Evolutionary conservation across 257 asterid genomes (phyloP).

Genomic region (Forsythia viridissima): DNA sequence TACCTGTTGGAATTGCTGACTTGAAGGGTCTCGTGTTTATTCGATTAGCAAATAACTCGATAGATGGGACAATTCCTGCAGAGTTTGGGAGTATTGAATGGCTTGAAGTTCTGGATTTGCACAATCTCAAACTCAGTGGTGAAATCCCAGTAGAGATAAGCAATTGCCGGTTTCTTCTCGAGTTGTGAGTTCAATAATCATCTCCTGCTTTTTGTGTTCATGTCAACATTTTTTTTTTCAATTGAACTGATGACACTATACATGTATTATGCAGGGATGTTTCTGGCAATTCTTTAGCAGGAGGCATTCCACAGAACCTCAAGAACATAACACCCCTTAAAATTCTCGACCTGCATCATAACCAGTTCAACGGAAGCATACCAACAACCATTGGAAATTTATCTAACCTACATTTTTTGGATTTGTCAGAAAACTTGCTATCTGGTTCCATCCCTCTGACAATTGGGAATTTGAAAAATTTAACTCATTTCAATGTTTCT

Average conservation of each 20-base stretch:
- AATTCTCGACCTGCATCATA: slow-evolving; percentile 71
- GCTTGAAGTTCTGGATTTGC: slow-evolving; percentile 86
- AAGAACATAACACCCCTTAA: slow-evolving; percentile 65
- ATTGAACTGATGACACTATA: slow-evolving; percentile 14
- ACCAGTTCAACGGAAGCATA: slow-evolving; percentile 65
- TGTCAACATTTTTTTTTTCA: slow-evolving; percentile 6
- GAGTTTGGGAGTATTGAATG: slow-evolving; percentile 70
- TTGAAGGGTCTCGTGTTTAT: slow-evolving; percentile 56
- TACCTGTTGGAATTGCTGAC: slow-evolving; percentile 63
- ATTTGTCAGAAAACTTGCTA: slow-evolving; percentile 63
- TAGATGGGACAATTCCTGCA: slow-evolving; percentile 65
- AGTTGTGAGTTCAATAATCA: slow-evolving; percentile 63
- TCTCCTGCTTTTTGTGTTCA: neutral
- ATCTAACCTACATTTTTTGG: slow-evolving; percentile 61
- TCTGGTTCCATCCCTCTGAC: slow-evolving; percentile 63
- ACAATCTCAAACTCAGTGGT: slow-evolving; percentile 59
- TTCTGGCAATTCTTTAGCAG: slow-evolving; percentile 64
- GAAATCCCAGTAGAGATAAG: slow-evolving; percentile 68
- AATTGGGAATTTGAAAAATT: slow-evolving; percentile 53
- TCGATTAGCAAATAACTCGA: slow-evolving; percentile 65
- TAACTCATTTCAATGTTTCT: slow-evolving; percentile 75
- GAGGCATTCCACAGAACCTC: slow-evolving; percentile 60
- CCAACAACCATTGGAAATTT: slow-evolving; percentile 63
- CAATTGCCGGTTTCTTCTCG: slow-evolving; percentile 81
- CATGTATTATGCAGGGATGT: slow-evolving; percentile 62